Conservation (phyloP, 129 eudicot genomes). For the Tagetes patula region DNA sequence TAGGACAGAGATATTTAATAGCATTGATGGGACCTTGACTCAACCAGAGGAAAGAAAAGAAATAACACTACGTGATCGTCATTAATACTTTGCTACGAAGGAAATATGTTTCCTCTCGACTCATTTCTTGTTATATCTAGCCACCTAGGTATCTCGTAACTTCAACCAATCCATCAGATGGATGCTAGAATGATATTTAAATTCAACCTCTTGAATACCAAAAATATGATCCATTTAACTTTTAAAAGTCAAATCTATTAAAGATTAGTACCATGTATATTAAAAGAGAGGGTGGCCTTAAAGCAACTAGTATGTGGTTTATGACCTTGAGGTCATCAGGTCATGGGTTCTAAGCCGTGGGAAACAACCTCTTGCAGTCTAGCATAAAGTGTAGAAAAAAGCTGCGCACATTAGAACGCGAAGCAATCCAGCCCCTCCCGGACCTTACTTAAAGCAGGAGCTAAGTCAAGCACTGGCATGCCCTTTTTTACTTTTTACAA, state of each 20-base stretch:
- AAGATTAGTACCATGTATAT: neutral
- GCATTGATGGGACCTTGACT: slow-evolving; percentile 19
- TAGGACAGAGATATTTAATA: neutral
- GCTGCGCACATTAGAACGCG: too few species aligned
- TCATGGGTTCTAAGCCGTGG: too few species aligned
- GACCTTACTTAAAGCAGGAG: too few species aligned
- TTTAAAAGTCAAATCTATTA: neutral
- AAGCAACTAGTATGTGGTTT: too few species aligned
- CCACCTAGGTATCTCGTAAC: neutral
- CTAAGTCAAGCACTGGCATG: too few species aligned
- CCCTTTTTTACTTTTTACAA: too few species aligned
- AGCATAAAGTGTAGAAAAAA: too few species aligned
- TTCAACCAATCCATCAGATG: neutral
- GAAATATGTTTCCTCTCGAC: slow-evolving; percentile 1
- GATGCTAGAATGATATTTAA: slow-evolving; percentile 6
- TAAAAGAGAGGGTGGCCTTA: too few species aligned
- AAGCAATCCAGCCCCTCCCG: too few species aligned
- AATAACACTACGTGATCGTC: neutral
- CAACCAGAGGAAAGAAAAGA: neutral
- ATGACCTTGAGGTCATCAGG: too few species aligned
- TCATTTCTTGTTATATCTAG: slow-evolving; percentile 11
- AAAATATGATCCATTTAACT: neutral
- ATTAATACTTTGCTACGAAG: slow-evolving; percentile 1
- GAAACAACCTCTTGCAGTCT: too few species aligned
- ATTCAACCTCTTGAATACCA: neutral